These are phyloP conservation scores for Saccharomyces hybrid DNA, from an alignment of 1,139 yeast species.

Conservation along the genomic window DNA sequence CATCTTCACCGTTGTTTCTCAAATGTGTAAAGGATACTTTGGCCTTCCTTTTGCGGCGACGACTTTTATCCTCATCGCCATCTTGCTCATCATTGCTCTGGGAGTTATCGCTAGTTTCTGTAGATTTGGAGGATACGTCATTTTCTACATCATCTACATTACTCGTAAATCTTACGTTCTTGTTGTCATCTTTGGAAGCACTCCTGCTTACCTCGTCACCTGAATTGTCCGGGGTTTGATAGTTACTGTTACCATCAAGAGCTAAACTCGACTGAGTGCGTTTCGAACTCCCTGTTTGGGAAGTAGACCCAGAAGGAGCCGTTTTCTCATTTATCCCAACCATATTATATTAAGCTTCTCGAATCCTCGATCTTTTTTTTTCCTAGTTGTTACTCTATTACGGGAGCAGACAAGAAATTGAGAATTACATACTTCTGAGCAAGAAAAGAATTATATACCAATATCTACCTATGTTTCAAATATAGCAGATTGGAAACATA, in stretches of 20 bases:
- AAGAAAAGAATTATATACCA: neutral
- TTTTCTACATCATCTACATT: conserved; percentile 6
- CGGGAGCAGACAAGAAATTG: neutral
- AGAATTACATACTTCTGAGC: neutral
- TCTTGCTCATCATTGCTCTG: conserved; percentile 9
- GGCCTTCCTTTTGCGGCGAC: conserved; percentile 7
- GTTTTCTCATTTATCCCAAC: neutral
- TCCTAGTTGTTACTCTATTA: too few species aligned
- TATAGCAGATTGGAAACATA: neutral
- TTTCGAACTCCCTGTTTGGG: neutral
- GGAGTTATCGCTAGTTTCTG: neutral
- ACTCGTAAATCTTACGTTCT: conserved; percentile 11
- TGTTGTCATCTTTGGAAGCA: conserved; percentile 3
- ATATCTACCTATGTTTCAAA: neutral
- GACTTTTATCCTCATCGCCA: conserved; percentile 13
- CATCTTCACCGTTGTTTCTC: conserved; percentile 16
- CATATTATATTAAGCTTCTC: neutral
- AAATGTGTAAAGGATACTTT: conserved; percentile 13
- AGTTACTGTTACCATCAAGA: neutral
- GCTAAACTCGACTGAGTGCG: neutral
- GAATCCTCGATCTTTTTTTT: neutral
- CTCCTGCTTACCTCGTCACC: neutral
- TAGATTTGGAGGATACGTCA: conserved; percentile 1
- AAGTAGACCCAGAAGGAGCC: neutral
- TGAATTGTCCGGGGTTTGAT: neutral